Evolutionary conservation across 257 asterid species (phyloP), one percentile per base, ranked within the genome.

Genomic region (Scutellaria baicalensis): DNA sequence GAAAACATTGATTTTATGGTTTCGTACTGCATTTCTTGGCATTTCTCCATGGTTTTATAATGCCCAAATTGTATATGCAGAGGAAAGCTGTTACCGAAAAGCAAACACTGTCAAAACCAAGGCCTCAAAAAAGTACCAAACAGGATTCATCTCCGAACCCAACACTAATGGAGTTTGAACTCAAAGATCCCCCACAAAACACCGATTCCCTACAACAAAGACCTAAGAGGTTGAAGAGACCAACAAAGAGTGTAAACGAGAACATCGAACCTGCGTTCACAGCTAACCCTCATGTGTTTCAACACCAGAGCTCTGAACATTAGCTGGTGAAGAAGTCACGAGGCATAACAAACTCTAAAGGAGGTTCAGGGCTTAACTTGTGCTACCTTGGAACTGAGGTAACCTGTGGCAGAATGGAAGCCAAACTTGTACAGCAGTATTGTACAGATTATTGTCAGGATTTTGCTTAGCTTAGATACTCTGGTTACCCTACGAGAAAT

Each of bases 151-250:
- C 95, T 16, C 88, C 89, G 0, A 79, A 60, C 76, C 68, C 79
- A 51, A 18, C 76, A 55, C n/a, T 72, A 31, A 47, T 71, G 67
- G 88, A 85, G 74, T 14, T 60, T 50, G 95, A 84, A 74, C 55
- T 81, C 17, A 89, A 89, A 45, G 94, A 85, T 40, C 80, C 74
- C 23, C 64, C 72, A 9, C 84, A 59, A 45, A 75, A 75, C 67
- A 67, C 74, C 2, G 98, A 82, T 13, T n/a, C 74, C 27, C 66
- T 31, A 59, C 87, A 78, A 56, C 94, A 86, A 76, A 81, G 96
- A 77, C 93, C 96, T 9, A 94, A 91, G 88, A 86, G 99, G 75
- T 63, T 85, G 86, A 94, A 84, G 77, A 87, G 99, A 79, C 96
- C 96, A 9, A 94, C 97, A 39, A 94, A 89, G 85, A 91, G 99